Evolutionary conservation across 2,329 filamentous ascomycete species (phyloP).

Genomic region (Gaeumannomyces sp.): DNA sequence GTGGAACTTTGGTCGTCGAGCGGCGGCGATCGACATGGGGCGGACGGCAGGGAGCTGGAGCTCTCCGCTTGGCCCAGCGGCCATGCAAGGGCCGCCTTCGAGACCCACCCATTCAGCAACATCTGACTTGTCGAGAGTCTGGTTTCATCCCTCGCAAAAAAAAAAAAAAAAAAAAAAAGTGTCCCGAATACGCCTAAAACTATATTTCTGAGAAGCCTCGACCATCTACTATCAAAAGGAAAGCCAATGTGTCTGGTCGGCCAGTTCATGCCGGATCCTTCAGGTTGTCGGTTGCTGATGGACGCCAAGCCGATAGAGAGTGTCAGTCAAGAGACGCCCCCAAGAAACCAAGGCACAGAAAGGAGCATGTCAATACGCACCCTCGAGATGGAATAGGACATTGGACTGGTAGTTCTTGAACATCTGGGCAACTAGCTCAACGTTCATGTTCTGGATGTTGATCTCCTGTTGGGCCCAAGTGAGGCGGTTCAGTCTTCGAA

Average conservation of each 20-base stretch:
- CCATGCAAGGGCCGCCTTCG: no score
- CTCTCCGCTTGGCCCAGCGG: neutral
- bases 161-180: no score
- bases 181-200: no score
- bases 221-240: no score
- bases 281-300: constrained; percentile 70
- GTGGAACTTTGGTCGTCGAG: neutral
- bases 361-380: constrained; percentile 37
- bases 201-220: no score
- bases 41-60: neutral
- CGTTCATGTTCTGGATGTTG: constrained; percentile 98
- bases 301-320: neutral
- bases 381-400: constrained; percentile 93
- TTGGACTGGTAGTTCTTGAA: constrained; percentile 99
- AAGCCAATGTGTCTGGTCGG: no score
- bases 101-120: neutral
- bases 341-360: neutral
- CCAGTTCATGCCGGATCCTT: constrained; percentile 62
- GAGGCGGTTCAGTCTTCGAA: neutral
- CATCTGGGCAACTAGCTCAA: constrained; percentile 97
- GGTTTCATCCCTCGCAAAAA: no score
- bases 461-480: constrained; percentile 62
- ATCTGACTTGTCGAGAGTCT: no score
- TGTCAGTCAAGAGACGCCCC: neutral
- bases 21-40: neutral